Evolutionary conservation across 2,329 filamentous ascomycete species (phyloP).

Genomic region (Phaeophleospora eucalypticola): DNA sequence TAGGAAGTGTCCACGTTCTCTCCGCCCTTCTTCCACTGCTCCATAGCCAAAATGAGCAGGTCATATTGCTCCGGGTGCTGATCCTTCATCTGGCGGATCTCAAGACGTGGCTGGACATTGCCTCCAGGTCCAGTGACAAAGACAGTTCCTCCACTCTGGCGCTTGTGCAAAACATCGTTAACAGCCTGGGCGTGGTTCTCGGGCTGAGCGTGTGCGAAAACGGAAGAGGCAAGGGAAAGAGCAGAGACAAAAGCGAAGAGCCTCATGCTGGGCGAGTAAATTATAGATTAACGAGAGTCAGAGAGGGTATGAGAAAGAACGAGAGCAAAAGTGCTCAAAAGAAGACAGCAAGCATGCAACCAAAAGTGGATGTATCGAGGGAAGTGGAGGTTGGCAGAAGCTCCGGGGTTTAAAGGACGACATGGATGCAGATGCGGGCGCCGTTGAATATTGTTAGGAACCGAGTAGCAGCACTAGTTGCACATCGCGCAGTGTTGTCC

Average conservation of each 20-base stretch:
- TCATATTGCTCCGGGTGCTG: constrained; percentile 25
- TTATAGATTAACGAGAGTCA: not conserved
- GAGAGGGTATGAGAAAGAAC: constrained; percentile 6
- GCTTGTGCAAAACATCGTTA: constrained; percentile 15
- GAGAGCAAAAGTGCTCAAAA: constrained; percentile 5
- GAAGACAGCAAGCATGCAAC: not conserved
- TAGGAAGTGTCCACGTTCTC: too few species aligned
- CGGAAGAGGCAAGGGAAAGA: constrained; percentile 19
- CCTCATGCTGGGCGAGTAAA: constrained; percentile 13
- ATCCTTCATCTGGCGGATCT: constrained; percentile 23
- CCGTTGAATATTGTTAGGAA: not conserved
- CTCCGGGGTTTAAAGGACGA: too few species aligned
- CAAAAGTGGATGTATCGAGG: not conserved
- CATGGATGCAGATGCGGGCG: not conserved
- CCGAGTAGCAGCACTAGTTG: not conserved
- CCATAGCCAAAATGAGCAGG: constrained; percentile 24
- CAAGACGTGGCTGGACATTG: constrained; percentile 20
- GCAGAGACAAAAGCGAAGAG: constrained; percentile 14
- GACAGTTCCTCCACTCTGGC: constrained; percentile 9
- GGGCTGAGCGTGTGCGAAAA: constrained; percentile 14
- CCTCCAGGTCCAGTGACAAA: constrained; percentile 10
- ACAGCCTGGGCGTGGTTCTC: constrained; percentile 7
- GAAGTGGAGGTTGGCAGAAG: not conserved
- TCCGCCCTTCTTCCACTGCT: constrained; percentile 16
- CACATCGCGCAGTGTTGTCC: not conserved